phyloP scores from a whole-genome alignment of 805 yeast species.

The Cyberlindnera sargentensis region DNA sequence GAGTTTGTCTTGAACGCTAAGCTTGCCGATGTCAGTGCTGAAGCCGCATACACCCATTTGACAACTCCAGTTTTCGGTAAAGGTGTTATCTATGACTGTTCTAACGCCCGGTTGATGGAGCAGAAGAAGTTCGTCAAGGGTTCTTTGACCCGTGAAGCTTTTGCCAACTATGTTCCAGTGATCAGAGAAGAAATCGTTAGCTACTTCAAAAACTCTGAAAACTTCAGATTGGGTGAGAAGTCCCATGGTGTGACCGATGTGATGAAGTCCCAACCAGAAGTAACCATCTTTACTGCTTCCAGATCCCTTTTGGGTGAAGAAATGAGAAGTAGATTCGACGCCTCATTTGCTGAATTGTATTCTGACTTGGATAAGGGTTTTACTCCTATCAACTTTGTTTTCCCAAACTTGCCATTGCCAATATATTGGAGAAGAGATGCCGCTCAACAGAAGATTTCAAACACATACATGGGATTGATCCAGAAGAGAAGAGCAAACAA shows the following conservation, averaged over 20 bases:
- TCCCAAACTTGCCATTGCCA: conserved; percentile 89
- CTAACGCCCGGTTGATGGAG: conserved; percentile 91
- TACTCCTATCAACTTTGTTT: conserved; percentile 91
- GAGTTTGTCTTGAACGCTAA: conserved; percentile 92
- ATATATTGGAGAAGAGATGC: conserved; percentile 76
- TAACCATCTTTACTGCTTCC: conserved; percentile 94
- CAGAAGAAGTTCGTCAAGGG: conserved; percentile 95
- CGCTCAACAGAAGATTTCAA: conserved; percentile 78
- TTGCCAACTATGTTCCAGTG: conserved; percentile 79
- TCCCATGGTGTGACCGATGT: conserved; percentile 53
- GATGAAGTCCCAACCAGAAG: conserved; percentile 83
- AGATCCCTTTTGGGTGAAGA: conserved; percentile 88
- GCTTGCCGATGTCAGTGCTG: conserved; percentile 86
- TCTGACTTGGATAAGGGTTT: conserved; percentile 94
- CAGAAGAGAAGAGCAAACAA: conserved; percentile 63
- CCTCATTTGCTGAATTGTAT: conserved; percentile 77
- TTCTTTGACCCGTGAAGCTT: conserved; percentile 80
- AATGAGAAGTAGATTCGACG: conserved; percentile 74
- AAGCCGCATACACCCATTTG: conserved; percentile 89
- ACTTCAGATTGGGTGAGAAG: conserved; percentile 36
- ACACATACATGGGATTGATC: conserved; percentile 76
- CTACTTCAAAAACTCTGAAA: conserved; percentile 50
- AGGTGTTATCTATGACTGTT: conserved; percentile 96
- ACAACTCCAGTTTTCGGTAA: conserved; percentile 99
- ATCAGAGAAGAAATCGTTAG: conserved; percentile 70